phyloP scores from a whole-genome alignment of 768 basidiomycete genomes.

The Clavaria fumosa region DNA sequence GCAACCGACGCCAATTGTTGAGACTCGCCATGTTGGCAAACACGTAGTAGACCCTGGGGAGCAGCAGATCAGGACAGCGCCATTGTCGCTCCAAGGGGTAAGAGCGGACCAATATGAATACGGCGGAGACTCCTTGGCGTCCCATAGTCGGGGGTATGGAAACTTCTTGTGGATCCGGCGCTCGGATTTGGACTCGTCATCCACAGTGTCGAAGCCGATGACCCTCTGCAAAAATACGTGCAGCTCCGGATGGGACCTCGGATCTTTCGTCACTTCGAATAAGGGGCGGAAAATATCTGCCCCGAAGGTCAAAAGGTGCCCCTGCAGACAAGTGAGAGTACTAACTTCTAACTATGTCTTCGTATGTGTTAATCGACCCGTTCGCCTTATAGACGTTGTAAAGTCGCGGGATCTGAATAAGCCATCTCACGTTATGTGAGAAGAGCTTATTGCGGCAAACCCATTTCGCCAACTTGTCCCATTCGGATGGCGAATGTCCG shows the following conservation, averaged over 20 bases:
- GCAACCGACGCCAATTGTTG: constrained; percentile 76
- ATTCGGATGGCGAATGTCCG: constrained; percentile 68
- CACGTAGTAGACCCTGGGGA: constrained; percentile 87
- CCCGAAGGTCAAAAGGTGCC: no score
- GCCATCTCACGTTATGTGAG: constrained; percentile 97
- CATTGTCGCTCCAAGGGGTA: neutral
- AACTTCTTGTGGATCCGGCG: constrained; percentile 86
- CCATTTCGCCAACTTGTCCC: constrained; percentile 99
- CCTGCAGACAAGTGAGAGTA: no score
- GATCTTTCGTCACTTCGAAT: constrained; percentile 93
- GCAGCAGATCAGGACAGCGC: neutral
- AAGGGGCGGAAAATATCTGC: constrained; percentile 84
- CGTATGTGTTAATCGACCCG: constrained; percentile 71
- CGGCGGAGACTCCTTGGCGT: constrained; percentile 78
- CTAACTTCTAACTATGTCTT: constrained; percentile 82
- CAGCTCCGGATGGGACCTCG: constrained; percentile 77
- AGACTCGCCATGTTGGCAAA: constrained; percentile 91
- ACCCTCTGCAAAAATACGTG: constrained; percentile 93
- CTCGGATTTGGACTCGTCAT: constrained; percentile 93
- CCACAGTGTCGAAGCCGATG: constrained; percentile 95
- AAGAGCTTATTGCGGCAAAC: constrained; percentile 83
- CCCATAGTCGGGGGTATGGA: constrained; percentile 84
- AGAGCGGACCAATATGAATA: constrained; percentile 80
- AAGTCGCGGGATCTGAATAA: constrained; percentile 87
- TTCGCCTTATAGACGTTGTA: constrained; percentile 93